These are phyloP conservation scores for Leptographium procerum DNA, from an alignment of 2,329 filamentous ascomycete species.

Conservation along the genomic window DNA sequence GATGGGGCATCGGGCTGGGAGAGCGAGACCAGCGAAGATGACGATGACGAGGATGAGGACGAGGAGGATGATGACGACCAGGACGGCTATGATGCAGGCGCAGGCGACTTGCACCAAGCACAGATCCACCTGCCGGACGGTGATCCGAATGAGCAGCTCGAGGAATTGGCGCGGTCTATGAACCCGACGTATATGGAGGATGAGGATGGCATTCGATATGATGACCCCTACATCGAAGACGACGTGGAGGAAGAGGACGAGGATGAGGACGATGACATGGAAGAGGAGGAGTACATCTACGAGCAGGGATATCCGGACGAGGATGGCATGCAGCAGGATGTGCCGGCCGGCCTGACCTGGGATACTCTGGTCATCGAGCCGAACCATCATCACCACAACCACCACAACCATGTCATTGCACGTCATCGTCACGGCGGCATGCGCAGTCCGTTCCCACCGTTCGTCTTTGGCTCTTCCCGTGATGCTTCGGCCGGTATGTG, in stretches of 20 bases:
- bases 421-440: constrained; percentile 41
- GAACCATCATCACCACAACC: constrained; percentile 28
- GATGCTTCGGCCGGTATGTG: constrained; percentile 38
- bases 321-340: constrained; percentile 30
- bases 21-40: constrained; percentile 44
- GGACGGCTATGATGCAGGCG: constrained; percentile 34
- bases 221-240: constrained; percentile 42
- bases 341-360: constrained; percentile 43
- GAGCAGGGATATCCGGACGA: constrained; percentile 42
- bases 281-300: constrained; percentile 54
- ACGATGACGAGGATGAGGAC: constrained; percentile 39
- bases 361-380: constrained; percentile 41
- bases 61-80: constrained; percentile 45
- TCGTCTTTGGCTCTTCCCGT: constrained; percentile 45
- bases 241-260: constrained; percentile 49
- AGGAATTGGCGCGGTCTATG: constrained; percentile 10
- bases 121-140: constrained; percentile 36
- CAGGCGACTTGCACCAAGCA: constrained; percentile 15
- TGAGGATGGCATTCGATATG: constrained; percentile 38
- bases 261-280: constrained; percentile 57
- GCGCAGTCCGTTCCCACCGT: constrained; percentile 48
- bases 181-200: constrained; percentile 15
- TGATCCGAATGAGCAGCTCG: constrained; percentile 22
- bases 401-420: constrained; percentile 23
- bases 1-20: constrained; percentile 52